Evolutionary conservation across 768 basidiomycete genomes (phyloP).

Genomic region (Lentinula raphanica): DNA sequence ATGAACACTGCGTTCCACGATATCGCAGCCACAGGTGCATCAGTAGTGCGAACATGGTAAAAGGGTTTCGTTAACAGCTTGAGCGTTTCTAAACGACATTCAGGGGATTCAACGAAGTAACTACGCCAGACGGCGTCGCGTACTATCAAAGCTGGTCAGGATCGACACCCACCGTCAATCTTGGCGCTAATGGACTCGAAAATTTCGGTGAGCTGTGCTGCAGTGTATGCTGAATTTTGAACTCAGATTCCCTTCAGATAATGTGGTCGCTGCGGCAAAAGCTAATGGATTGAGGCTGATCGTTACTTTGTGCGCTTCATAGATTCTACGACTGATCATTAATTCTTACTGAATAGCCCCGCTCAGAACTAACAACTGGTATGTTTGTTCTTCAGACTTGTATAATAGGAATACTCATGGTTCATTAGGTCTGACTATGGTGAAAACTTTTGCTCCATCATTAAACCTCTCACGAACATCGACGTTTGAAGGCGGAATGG

Average conservation of each 20-base stretch:
- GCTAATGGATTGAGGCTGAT: conserved; percentile 56
- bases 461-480: background rate
- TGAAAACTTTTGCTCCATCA: background rate
- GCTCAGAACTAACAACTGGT: conserved; percentile 56
- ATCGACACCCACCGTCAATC: conserved; percentile 46
- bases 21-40: conserved; percentile 45
- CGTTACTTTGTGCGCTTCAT: conserved; percentile 42
- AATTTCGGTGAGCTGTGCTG: conserved; percentile 38
- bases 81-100: background rate
- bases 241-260: conserved; percentile 28
- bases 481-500: conserved; percentile 49
- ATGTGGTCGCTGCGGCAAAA: conserved; percentile 53
- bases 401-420: background rate
- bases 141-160: conserved; percentile 56
- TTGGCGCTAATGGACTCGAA: conserved; percentile 44
- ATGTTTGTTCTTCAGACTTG: background rate
- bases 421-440: conserved; percentile 9
- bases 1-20: conserved; percentile 51
- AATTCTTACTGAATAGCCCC: background rate
- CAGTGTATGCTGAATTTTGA: background rate
- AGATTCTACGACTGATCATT: background rate
- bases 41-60: conserved; percentile 32
- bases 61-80: conserved; percentile 12
- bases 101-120: conserved; percentile 55
- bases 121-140: conserved; percentile 29